Conservation (phyloP, 208 protist species). For the Wallacemonas sp. region DNA sequence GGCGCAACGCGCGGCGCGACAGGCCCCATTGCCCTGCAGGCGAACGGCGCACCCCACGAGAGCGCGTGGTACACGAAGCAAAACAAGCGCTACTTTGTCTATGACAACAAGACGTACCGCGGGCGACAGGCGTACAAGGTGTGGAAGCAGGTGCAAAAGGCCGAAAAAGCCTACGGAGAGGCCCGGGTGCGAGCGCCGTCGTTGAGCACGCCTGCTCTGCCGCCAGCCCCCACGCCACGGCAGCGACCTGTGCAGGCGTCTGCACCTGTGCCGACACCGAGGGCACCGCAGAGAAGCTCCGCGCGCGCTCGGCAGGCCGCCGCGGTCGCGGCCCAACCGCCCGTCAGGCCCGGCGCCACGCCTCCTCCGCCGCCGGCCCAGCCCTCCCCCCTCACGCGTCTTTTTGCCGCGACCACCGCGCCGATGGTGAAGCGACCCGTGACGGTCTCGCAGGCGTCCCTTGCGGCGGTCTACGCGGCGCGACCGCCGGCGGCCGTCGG, state of each 20-base stretch:
- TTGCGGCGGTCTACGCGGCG: neutral
- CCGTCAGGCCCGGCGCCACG: no score
- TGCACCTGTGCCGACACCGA: neutral
- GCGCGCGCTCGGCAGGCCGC: neutral
- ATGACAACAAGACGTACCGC: conserved; percentile 60
- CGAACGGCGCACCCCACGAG: conserved; percentile 43
- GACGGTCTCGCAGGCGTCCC: neutral
- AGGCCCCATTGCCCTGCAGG: conserved; percentile 29
- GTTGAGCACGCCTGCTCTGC: neutral
- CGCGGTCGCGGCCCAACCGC: neutral
- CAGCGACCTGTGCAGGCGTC: no score
- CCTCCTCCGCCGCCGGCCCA: no score
- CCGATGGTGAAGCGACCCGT: conserved; percentile 7
- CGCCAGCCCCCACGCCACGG: no score
- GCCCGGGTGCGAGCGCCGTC: neutral
- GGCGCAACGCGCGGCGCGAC: neutral
- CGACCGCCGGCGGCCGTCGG: neutral
- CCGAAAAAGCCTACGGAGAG: neutral
- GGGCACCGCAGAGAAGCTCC: neutral
- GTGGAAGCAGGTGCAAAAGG: conserved; percentile 66
- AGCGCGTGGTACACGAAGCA: conserved; percentile 64
- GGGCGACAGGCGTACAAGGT: conserved; percentile 58
- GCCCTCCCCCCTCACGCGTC: neutral
- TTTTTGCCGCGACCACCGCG: neutral
- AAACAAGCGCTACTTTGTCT: conserved; percentile 66